Conservation (phyloP, 2,329 filamentous ascomycete genomes). For the Pseudogymnoascus sp. region DNA sequence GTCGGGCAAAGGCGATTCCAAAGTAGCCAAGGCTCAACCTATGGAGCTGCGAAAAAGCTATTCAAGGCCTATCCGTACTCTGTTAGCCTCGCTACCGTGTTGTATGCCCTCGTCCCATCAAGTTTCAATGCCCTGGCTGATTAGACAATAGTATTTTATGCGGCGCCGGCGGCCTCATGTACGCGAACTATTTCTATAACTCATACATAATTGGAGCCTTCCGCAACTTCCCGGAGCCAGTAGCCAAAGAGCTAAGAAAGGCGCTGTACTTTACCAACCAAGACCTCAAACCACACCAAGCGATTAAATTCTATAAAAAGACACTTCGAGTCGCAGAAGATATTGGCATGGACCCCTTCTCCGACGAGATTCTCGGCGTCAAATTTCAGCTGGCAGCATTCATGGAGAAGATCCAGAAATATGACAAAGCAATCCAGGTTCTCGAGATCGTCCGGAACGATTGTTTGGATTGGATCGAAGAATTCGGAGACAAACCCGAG, state of each 20-base stretch:
- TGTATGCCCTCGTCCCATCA: constrained; percentile 16
- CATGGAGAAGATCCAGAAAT: constrained; percentile 69
- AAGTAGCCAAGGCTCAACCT: neutral
- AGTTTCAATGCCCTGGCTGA: neutral
- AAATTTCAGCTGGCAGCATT: constrained; percentile 74
- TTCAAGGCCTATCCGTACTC: constrained; percentile 25
- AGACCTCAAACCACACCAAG: constrained; percentile 64
- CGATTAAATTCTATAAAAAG: constrained; percentile 75
- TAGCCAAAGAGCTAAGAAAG: constrained; percentile 70
- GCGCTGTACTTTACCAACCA: constrained; percentile 83
- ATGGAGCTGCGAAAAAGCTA: constrained; percentile 18
- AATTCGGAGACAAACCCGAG: constrained; percentile 45
- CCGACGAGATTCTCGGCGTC: constrained; percentile 83
- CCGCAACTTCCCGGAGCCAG: constrained; percentile 57
- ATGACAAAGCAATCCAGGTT: constrained; percentile 64
- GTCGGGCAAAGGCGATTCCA: neutral
- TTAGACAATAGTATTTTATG: constrained; percentile 20
- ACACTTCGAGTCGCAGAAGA: constrained; percentile 68
- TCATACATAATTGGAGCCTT: constrained; percentile 34
- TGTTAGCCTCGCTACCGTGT: constrained; percentile 21
- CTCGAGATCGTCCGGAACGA: constrained; percentile 70
- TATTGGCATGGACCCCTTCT: constrained; percentile 76
- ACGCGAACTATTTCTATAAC: constrained; percentile 26
- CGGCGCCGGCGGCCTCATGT: constrained; percentile 21
- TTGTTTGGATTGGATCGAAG: constrained; percentile 53